Conservation (phyloP, 345 rosid genomes). For the Raphanus sativus region DNA sequence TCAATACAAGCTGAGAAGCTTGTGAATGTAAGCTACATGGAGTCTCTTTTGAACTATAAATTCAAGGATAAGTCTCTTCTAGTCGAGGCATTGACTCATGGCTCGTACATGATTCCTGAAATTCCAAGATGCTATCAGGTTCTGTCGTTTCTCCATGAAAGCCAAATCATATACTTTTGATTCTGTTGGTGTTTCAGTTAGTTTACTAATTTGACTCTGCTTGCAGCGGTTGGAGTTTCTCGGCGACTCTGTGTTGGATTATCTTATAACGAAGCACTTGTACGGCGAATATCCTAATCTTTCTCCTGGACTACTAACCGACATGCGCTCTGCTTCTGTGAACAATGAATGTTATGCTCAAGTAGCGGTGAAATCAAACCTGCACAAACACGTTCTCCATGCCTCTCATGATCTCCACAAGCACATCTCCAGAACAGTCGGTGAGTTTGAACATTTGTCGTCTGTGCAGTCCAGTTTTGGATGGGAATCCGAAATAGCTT, state of each 20-base stretch:
- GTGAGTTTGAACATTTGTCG: slow-evolving; percentile 31
- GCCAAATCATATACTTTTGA: background rate
- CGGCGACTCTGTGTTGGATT: slow-evolving; percentile 87
- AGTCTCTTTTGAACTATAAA: slow-evolving; percentile 56
- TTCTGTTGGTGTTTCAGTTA: background rate
- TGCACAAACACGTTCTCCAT: slow-evolving; percentile 72
- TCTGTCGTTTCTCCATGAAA: background rate
- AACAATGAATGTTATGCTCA: slow-evolving; percentile 84
- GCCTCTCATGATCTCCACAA: slow-evolving; percentile 64
- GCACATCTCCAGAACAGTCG: slow-evolving; percentile 43
- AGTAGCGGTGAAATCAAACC: slow-evolving; percentile 52
- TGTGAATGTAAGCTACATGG: slow-evolving; percentile 49
- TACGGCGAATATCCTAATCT: slow-evolving; percentile 57
- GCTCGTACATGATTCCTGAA: slow-evolving; percentile 88
- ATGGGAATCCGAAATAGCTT: slow-evolving; percentile 72
- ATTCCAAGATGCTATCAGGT: slow-evolving; percentile 95
- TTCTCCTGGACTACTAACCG: slow-evolving; percentile 80
- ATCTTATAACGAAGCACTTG: slow-evolving; percentile 61
- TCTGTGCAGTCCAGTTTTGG: slow-evolving; percentile 56
- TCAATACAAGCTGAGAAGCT: slow-evolving; percentile 41
- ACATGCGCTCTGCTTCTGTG: slow-evolving; percentile 92
- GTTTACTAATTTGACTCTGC: slow-evolving; percentile 5
- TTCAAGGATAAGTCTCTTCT: slow-evolving; percentile 65
- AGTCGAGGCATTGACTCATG: slow-evolving; percentile 93
- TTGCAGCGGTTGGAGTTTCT: slow-evolving; percentile 90